Conservation (phyloP, 805 yeast species). For the Yamadazyma kitorensis region DNA sequence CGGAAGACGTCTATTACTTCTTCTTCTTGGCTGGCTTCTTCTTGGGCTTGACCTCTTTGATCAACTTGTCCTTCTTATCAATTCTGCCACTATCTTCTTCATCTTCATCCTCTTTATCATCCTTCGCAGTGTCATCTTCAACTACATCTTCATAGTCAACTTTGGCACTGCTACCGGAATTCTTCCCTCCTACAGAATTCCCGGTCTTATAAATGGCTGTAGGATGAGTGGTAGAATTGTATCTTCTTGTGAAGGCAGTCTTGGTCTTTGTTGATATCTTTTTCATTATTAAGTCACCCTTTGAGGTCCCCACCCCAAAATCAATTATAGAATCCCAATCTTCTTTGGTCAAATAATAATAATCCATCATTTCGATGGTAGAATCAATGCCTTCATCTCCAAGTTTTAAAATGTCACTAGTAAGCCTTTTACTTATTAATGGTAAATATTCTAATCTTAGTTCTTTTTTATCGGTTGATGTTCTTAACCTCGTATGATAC, state of each 20-base stretch:
- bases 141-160: conserved; percentile 76
- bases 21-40: conserved; percentile 10
- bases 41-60: conserved; percentile 49
- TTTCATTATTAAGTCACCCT: conserved; percentile 46
- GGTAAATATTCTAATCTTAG: conserved; percentile 78
- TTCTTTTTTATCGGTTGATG: conserved; percentile 72
- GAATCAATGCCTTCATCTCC: conserved; percentile 65
- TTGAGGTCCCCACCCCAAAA: conserved; percentile 63
- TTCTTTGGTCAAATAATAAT: conserved; percentile 80
- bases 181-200: conserved; percentile 42
- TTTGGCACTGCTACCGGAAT: conserved; percentile 19
- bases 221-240: conserved; percentile 78
- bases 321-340: conserved; percentile 92
- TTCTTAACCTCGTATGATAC: conserved; percentile 77
- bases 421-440: conserved; percentile 51
- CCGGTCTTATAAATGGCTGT: conserved; percentile 79
- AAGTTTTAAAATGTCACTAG: conserved; percentile 52
- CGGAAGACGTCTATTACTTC: too few species aligned
- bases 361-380: conserved; percentile 74
- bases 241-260: conserved; percentile 80
- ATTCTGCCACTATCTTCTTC: conserved; percentile 43
- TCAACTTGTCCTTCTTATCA: conserved; percentile 63
- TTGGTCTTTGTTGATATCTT: conserved; percentile 75
- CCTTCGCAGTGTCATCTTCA: conserved; percentile 51
- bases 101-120: conserved; percentile 43